Evolutionary conservation across 164 flowering plant species (phyloP).

Genomic region (Umbellularia californica): DNA sequence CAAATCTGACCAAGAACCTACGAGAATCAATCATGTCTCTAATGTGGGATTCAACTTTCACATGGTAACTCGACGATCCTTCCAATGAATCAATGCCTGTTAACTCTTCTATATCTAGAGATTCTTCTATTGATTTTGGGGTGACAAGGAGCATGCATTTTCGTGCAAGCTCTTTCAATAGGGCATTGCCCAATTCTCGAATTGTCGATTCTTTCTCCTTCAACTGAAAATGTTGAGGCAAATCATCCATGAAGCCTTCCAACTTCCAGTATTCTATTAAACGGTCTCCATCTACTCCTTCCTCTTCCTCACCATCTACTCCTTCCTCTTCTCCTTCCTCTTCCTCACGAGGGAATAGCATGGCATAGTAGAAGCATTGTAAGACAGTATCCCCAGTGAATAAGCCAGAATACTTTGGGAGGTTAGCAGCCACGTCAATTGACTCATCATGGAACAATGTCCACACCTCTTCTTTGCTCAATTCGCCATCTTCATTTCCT

Average conservation of each 20-base stretch:
- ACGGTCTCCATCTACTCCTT: neutral
- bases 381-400: neutral
- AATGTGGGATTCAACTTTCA: neutral
- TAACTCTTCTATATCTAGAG: neutral
- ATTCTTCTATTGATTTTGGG: fast-evolving
- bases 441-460: neutral
- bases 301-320: neutral
- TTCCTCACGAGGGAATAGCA: neutral
- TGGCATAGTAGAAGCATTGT: neutral
- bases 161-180: neutral
- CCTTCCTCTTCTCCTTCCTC: too few relatives aligned
- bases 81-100: neutral
- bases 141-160: neutral
- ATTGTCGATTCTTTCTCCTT: neutral
- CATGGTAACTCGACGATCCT: neutral
- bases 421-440: neutral
- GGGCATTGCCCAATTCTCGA: neutral
- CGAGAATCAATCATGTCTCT: neutral
- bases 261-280: neutral
- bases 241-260: neutral
- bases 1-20: neutral
- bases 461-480: neutral
- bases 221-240: neutral
- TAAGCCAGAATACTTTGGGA: neutral
- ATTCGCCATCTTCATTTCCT: neutral